Percentiles rank a stretch among this genome's conserved stretches.
Conservation (phyloP, 768 basidiomycete genomes). For the Kwoniella sp. region DNA sequence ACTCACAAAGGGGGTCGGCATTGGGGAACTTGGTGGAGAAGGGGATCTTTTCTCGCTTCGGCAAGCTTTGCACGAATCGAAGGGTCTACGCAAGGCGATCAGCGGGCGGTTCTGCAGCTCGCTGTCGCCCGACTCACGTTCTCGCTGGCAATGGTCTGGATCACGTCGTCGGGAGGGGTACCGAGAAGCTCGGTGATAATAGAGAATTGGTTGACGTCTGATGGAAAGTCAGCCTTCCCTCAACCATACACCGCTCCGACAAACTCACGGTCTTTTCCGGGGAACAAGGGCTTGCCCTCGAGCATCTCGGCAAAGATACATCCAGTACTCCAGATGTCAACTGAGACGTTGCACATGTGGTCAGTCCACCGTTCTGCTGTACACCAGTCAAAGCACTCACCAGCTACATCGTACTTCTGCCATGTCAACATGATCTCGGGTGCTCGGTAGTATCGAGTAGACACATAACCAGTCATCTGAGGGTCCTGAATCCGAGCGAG, state of each 20-base stretch:
- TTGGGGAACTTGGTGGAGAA: slow-evolving; percentile 90
- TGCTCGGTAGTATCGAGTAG: slow-evolving; percentile 96
- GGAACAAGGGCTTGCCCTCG: slow-evolving; percentile 96
- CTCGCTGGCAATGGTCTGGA: slow-evolving; percentile 95
- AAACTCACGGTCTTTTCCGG: slow-evolving; percentile 94
- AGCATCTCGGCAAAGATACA: slow-evolving; percentile 99
- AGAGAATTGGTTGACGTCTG: slow-evolving; percentile 99
- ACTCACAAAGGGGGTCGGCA: slow-evolving; percentile 75
- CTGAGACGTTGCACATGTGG: slow-evolving; percentile 50
- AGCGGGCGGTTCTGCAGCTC: neutral
- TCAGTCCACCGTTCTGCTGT: neutral
- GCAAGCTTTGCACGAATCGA: slow-evolving; percentile 95
- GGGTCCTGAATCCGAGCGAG: slow-evolving; percentile 98
- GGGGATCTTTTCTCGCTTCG: slow-evolving; percentile 91
- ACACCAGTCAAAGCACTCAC: slow-evolving; percentile 35
- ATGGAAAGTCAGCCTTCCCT: neutral
- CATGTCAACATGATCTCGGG: slow-evolving; percentile 99
- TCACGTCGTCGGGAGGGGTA: slow-evolving; percentile 99
- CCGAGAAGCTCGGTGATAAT: slow-evolving; percentile 98
- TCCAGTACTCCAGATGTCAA: slow-evolving; percentile 98
- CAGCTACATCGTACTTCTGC: slow-evolving; percentile 99
- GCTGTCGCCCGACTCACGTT: slow-evolving; percentile 61
- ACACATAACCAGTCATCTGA: slow-evolving; percentile 99
- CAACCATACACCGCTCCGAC: neutral
- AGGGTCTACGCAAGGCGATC: slow-evolving; percentile 63